Evolutionary conservation across 306 rosid species (phyloP).

Genomic region (Citrullus mucosospermus): DNA sequence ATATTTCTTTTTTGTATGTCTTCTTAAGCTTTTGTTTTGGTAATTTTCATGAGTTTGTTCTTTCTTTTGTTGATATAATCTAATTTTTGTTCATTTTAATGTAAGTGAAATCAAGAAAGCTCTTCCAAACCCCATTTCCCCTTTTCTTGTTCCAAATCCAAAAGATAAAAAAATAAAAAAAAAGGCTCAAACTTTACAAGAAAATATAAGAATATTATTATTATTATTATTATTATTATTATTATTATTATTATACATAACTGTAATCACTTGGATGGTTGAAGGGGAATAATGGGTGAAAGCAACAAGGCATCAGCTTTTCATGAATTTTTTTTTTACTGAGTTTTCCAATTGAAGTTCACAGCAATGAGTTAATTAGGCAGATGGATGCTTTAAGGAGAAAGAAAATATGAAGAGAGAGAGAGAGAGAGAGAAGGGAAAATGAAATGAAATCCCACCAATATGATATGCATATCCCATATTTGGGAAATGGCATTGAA

Average conservation of each 20-base stretch:
- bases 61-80: neutral
- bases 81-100: neutral
- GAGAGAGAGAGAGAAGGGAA: neutral
- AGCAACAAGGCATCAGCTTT: neutral
- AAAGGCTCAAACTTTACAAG: neutral
- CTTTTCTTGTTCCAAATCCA: neutral
- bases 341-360: neutral
- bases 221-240: too few relatives aligned
- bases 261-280: neutral
- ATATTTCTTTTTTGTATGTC: neutral
- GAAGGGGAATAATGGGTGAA: neutral
- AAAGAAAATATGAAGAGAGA: constrained; percentile 4
- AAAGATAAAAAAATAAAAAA: neutral
- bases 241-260: neutral
- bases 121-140: neutral
- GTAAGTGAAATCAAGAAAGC: neutral
- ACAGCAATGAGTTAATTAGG: neutral
- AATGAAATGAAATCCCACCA: constrained; percentile 1
- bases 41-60: neutral
- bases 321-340: neutral
- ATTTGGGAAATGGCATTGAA: constrained; percentile 6
- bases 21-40: neutral
- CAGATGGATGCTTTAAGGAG: neutral
- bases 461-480: constrained; percentile 5
- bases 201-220: neutral